Base-by-base conservation (phyloP, 495 filamentous ascomycete genomes). In the Hypomontagnella submonticulosa region DNA sequence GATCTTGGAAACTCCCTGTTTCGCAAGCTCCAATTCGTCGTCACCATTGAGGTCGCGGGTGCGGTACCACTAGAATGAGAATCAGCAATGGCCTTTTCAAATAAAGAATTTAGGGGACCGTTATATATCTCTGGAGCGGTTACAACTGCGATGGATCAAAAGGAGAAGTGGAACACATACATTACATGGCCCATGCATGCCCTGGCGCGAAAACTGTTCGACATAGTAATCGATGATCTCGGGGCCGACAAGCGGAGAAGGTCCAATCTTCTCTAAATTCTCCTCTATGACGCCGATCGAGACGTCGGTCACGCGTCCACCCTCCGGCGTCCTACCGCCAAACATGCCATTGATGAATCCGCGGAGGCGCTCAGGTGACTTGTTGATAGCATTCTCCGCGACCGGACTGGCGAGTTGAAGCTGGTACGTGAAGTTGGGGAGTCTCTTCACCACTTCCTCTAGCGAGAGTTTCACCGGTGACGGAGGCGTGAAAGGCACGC, bases 341-440 rank as follows among this genome's bases (percentile, higher is more conserved):
- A 88, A 94, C 56, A 95, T 66, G 32, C 82, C 83, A 42, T 81
- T 85, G 54, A 98, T 67, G 56, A 96, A 90, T 62, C 84, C 81
- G 53, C 83, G 80, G 18, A 94, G 84, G 37, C 85, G 80, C 54
- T 75, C 74, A 40, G 71, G 57, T 3, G 83, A 83, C 55, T 81
- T 81, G 6, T 82, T 80, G 18, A 93, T 69, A 4, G 76, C 71
- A 23, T 76, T 76, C 70, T 94, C 90, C 15, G 94, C 78, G 9
- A 89, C 85, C 0, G 84, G 83, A 20, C 87, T 83, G 0, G 79
- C 81, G 32, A 98, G 84, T 34, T 93, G 91, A 36, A 96, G 66
- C 78, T 98, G 94, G 73, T 98, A 98, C 15, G 67, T 80, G 71
- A 92, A 92, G 64, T 90, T 87, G n/a, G 92, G 92, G 37, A 89